phyloP scores from a whole-genome alignment of 495 filamentous ascomycete genomes.

The Aspergillus avenaceus region DNA sequence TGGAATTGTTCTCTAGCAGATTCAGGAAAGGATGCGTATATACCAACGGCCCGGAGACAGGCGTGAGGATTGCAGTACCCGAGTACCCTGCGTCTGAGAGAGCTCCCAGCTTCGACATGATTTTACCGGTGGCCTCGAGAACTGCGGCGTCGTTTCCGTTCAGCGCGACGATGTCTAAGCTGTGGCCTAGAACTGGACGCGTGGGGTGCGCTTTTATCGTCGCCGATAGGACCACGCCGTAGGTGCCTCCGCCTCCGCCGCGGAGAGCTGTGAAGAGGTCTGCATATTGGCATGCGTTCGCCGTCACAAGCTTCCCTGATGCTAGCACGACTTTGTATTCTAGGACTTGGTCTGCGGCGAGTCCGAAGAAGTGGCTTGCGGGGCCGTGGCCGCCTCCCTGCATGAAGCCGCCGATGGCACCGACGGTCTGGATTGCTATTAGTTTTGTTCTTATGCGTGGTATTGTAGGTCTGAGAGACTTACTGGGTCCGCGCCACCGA shows the following conservation, averaged over 20 bases:
- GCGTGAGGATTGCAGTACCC: conserved; percentile 21
- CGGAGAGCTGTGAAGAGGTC: conserved; percentile 57
- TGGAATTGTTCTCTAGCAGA: conserved; percentile 18
- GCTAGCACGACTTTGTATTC: conserved; percentile 45
- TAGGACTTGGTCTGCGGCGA: conserved; percentile 31
- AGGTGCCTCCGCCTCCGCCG: conserved; percentile 40
- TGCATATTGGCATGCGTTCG: conserved; percentile 40
- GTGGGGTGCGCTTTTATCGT: conserved; percentile 35
- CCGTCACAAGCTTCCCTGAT: conserved; percentile 41
- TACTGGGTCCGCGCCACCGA: conserved; percentile 28
- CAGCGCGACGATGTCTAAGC: neutral
- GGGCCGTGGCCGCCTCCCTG: conserved; percentile 16
- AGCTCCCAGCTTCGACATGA: conserved; percentile 6
- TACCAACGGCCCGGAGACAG: neutral
- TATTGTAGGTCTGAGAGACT: neutral
- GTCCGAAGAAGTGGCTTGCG: conserved; percentile 16
- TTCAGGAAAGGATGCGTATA: conserved; percentile 17
- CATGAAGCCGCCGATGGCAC: conserved; percentile 20
- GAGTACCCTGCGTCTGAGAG: conserved; percentile 14
- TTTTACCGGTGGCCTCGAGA: neutral
- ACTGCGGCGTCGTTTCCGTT: neutral
- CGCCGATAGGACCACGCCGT: conserved; percentile 39
- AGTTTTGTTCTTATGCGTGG: neutral
- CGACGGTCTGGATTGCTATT: conserved; percentile 21
- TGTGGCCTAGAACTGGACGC: conserved; percentile 5